Conservation (phyloP, 1,284 basidiomycete genomes). For the Marasmius sp. region DNA sequence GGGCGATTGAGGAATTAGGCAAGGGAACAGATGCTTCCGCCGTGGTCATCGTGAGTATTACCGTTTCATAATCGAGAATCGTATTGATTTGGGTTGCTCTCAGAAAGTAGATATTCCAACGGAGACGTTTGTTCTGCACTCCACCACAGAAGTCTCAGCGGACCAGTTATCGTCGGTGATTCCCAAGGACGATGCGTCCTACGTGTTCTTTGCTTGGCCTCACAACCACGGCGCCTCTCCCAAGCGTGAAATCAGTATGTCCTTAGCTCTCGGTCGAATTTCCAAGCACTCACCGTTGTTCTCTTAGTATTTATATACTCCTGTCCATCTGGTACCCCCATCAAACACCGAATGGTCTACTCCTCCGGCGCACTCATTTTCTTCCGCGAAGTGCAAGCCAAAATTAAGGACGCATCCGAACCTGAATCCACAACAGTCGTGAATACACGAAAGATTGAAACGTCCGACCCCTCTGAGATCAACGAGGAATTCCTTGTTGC, state of each 20-base stretch:
- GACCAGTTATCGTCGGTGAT: conserved; percentile 47
- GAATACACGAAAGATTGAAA: conserved; percentile 71
- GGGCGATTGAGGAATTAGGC: conserved; percentile 60
- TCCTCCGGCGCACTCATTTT: conserved; percentile 66
- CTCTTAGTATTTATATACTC: conserved; percentile 81
- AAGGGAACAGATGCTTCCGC: conserved; percentile 49
- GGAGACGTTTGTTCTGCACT: conserved; percentile 54
- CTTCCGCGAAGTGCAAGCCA: conserved; percentile 52
- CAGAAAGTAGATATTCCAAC: conserved; percentile 63
- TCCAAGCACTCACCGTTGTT: background rate
- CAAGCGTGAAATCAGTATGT: conserved; percentile 58
- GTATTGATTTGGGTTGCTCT: conserved; percentile 1
- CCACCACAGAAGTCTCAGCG: conserved; percentile 36
- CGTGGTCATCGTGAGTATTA: conserved; percentile 61
- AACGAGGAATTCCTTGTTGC: conserved; percentile 59
- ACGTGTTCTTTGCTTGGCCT: conserved; percentile 76
- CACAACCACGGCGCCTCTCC: conserved; percentile 39
- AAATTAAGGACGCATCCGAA: conserved; percentile 41
- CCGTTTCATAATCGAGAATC: background rate
- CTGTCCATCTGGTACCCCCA: conserved; percentile 76
- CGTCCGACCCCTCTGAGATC: conserved; percentile 76
- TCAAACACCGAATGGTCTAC: conserved; percentile 87
- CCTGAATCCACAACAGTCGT: conserved; percentile 38
- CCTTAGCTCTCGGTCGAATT: background rate
- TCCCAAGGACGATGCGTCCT: conserved; percentile 60